Conservation (phyloP, 1,284 basidiomycete species). For the Ceratobasidium sp. region DNA sequence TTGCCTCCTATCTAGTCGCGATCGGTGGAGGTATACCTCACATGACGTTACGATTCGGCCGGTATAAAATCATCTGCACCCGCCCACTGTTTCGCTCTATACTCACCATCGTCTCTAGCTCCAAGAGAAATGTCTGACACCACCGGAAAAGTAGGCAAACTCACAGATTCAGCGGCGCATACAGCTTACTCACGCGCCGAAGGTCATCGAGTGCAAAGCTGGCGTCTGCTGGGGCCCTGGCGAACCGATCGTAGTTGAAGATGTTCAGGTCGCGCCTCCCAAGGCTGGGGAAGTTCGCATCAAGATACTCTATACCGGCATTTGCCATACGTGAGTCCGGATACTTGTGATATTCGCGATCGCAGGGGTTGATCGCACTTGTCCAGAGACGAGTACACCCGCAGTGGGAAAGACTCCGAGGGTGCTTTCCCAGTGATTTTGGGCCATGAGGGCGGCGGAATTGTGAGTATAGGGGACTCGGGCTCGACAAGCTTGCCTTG, state of each 20-base stretch:
- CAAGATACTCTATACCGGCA: slow-evolving; percentile 90
- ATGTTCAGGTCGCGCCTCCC: slow-evolving; percentile 94
- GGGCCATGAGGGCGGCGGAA: slow-evolving; percentile 90
- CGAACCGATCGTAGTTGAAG: slow-evolving; percentile 89
- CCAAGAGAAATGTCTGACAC: slow-evolving; percentile 72
- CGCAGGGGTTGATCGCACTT: slow-evolving; percentile 33
- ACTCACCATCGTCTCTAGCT: slow-evolving; percentile 46
- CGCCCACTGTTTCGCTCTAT: neutral
- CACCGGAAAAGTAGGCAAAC: slow-evolving; percentile 64
- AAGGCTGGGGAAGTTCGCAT: slow-evolving; percentile 93
- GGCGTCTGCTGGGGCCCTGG: slow-evolving; percentile 97
- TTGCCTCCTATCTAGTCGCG: slow-evolving; percentile 33
- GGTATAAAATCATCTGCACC: slow-evolving; percentile 28
- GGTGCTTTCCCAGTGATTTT: slow-evolving; percentile 96
- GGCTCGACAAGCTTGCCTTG: slow-evolving; percentile 42
- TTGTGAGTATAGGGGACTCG: slow-evolving; percentile 66
- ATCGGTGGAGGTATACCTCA: slow-evolving; percentile 44
- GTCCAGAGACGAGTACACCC: slow-evolving; percentile 89
- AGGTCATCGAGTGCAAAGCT: slow-evolving; percentile 90
- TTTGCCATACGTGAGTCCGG: slow-evolving; percentile 87
- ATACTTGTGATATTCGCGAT: neutral
- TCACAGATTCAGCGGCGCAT: slow-evolving; percentile 17
- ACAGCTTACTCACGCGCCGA: slow-evolving; percentile 50
- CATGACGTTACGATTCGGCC: slow-evolving; percentile 31
- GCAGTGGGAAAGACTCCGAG: slow-evolving; percentile 97